Conservation (phyloP, 805 yeast species). For the Saccharomycopsis oosterbeekiorum region DNA sequence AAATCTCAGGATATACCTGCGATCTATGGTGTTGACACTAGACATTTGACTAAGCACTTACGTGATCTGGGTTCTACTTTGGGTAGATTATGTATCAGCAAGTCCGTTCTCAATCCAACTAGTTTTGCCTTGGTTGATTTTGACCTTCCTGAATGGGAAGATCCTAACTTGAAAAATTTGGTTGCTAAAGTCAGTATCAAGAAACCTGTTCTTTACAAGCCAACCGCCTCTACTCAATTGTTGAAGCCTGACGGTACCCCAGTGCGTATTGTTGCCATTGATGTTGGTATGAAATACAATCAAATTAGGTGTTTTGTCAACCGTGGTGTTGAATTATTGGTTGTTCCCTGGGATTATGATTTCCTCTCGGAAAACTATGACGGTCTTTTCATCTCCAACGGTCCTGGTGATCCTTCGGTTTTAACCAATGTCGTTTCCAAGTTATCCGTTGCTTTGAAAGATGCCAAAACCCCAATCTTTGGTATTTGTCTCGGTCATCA, state of each 20-base stretch:
- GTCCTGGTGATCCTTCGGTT: constrained; percentile 98
- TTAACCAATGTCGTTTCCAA: constrained; percentile 58
- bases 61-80: constrained; percentile 89
- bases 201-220: constrained; percentile 68
- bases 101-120: constrained; percentile 25
- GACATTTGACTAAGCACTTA: constrained; percentile 86
- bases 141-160: constrained; percentile 78
- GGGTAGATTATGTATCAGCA: constrained; percentile 67
- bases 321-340: constrained; percentile 92
- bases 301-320: constrained; percentile 94
- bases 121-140: constrained; percentile 34
- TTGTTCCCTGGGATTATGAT: constrained; percentile 94
- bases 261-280: constrained; percentile 79
- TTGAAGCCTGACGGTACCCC: constrained; percentile 55
- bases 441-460: constrained; percentile 46
- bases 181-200: constrained; percentile 83
- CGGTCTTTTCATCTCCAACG: constrained; percentile 93
- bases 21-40: constrained; percentile 94
- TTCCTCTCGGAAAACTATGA: constrained; percentile 74
- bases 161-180: constrained; percentile 85
- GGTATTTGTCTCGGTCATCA: constrained; percentile 99
- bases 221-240: constrained; percentile 43
- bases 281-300: constrained; percentile 96
- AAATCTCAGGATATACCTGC: constrained; percentile 90
- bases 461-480: constrained; percentile 77